Conservation (phyloP, 2,329 filamentous ascomycete genomes). For the Coleophoma crateriformis region DNA sequence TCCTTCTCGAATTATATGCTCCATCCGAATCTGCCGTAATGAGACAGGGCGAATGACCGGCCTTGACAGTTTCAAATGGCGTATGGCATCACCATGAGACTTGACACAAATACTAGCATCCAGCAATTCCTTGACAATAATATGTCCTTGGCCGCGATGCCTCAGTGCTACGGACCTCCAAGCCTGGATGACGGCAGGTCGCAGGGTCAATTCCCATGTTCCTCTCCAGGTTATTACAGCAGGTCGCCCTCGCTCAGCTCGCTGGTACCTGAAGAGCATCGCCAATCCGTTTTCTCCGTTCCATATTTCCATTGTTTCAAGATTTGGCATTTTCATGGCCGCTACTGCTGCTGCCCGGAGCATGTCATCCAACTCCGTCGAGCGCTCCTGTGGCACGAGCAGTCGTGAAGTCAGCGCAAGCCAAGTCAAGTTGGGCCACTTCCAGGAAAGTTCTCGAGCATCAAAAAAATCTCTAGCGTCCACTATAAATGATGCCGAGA, state of each 20-base stretch:
- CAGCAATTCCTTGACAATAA: conserved; percentile 12
- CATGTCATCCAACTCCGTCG: conserved; percentile 8
- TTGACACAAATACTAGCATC: conserved; percentile 11
- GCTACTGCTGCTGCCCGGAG: conserved; percentile 13
- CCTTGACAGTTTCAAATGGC: conserved; percentile 9
- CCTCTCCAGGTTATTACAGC: conserved; percentile 18
- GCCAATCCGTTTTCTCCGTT: conserved; percentile 15
- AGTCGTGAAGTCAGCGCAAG: conserved; percentile 15
- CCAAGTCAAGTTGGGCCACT: conserved; percentile 14
- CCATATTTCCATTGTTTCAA: conserved; percentile 18
- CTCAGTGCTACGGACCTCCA: conserved; percentile 16
- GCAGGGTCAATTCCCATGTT: conserved; percentile 19
- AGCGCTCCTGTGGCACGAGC: conserved; percentile 18
- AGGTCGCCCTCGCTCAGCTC: conserved; percentile 6
- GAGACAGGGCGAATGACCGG: conserved; percentile 14
- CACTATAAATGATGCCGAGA: conserved; percentile 15
- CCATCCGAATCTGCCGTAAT: conserved; percentile 15
- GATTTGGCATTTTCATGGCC: conserved; percentile 16
- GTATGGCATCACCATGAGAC: conserved; percentile 19
- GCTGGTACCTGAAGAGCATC: conserved; percentile 13
- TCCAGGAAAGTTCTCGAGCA: conserved; percentile 14
- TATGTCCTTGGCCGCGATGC: conserved; percentile 9
- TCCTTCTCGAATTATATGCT: conserved; percentile 7
- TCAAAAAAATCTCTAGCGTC: conserved; percentile 15
- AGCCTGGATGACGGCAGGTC: conserved; percentile 13